Conservation (phyloP, 2,329 filamentous ascomycete species). For the Cladophialophora yegresii region DNA sequence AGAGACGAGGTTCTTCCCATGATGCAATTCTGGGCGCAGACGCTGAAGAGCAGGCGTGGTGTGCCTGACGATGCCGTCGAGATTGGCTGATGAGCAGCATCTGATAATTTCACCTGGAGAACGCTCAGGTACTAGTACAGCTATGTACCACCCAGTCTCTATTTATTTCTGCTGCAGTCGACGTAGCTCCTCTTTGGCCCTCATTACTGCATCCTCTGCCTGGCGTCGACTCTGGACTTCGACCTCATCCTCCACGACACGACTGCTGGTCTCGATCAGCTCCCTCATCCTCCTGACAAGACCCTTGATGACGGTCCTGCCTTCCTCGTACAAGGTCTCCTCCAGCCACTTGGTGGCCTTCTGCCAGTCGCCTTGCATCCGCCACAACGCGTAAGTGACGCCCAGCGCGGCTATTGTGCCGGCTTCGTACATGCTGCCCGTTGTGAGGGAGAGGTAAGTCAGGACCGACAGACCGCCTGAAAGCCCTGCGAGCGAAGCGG, state of each 20-base stretch:
- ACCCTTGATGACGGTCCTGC: slow-evolving; percentile 56
- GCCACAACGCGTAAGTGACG: slow-evolving; percentile 58
- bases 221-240: slow-evolving; percentile 43
- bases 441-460: slow-evolving; percentile 57
- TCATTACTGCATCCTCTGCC: slow-evolving; percentile 49
- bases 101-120: not conserved
- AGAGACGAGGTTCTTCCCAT: slow-evolving; percentile 85
- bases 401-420: slow-evolving; percentile 62
- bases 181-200: slow-evolving; percentile 50
- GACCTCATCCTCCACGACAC: slow-evolving; percentile 40
- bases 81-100: slow-evolving; percentile 35
- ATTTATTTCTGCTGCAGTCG: slow-evolving; percentile 24
- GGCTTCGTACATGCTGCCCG: slow-evolving; percentile 58
- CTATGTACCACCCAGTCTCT: not conserved
- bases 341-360: slow-evolving; percentile 56
- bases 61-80: slow-evolving; percentile 52
- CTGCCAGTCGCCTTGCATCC: slow-evolving; percentile 63
- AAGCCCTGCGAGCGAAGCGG: slow-evolving; percentile 64
- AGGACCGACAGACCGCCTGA: slow-evolving; percentile 58
- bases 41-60: slow-evolving; percentile 48
- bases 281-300: slow-evolving; percentile 55
- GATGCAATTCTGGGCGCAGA: slow-evolving; percentile 69
- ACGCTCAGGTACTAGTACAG: not conserved
- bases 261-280: slow-evolving; percentile 51
- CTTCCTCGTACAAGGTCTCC: slow-evolving; percentile 58